Evolutionary conservation across 495 filamentous ascomycete species (phyloP).

Genomic region (Aspergillus olivimuriae): DNA sequence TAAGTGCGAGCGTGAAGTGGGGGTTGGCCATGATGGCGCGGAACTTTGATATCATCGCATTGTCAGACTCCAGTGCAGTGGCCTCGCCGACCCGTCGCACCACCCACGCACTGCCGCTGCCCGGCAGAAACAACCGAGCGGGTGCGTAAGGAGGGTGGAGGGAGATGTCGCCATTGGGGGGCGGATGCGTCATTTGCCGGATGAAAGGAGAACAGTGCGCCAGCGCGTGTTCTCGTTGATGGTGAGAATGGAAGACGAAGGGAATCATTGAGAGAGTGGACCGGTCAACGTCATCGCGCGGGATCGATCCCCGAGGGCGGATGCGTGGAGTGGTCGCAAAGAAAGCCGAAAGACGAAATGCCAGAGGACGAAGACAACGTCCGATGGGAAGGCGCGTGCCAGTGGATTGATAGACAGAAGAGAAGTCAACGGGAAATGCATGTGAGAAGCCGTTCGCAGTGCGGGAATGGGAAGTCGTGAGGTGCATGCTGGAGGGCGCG

Average conservation of each 20-base stretch:
- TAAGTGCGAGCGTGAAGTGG: slow-evolving; percentile 1
- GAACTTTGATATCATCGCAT: slow-evolving; percentile 7
- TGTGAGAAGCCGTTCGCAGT: slow-evolving; percentile 12
- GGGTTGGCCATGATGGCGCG: too few species aligned
- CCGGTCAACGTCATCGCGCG: slow-evolving; percentile 3
- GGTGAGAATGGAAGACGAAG: slow-evolving; percentile 1
- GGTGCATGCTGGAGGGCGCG: slow-evolving; percentile 28
- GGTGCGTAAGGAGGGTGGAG: too few species aligned
- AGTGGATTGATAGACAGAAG: slow-evolving; percentile 7
- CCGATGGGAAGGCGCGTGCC: too few species aligned
- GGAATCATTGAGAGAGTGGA: too few species aligned
- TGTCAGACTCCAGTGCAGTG: slow-evolving; percentile 9
- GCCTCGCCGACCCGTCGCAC: background rate
- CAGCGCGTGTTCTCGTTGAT: slow-evolving; percentile 12
- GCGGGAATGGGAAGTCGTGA: slow-evolving; percentile 22
- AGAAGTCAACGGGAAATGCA: slow-evolving; percentile 12
- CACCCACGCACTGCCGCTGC: background rate
- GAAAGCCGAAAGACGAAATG: slow-evolving; percentile 7
- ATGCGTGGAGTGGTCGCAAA: background rate
- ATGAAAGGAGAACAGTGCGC: slow-evolving; percentile 15
- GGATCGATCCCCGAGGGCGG: background rate
- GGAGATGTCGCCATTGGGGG: too few species aligned
- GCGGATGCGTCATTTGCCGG: too few species aligned
- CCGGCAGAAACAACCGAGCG: too few species aligned
- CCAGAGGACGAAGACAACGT: slow-evolving; percentile 15